Conservation (phyloP, 2,329 filamentous ascomycete species). For the Colletotrichum sp. region DNA sequence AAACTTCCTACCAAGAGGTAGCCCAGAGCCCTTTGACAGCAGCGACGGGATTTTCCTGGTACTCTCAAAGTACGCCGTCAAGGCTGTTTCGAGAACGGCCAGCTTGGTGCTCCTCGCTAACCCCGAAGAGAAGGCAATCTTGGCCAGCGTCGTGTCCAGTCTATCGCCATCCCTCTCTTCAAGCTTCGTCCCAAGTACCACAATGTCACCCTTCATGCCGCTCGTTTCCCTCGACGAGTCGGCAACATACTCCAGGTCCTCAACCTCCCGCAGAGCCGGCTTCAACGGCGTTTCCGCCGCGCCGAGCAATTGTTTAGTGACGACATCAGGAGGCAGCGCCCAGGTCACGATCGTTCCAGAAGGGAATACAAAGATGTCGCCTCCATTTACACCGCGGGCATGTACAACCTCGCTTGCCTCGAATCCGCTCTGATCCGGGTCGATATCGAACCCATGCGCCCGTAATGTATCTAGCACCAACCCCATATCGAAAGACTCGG, state of each 20-base stretch:
- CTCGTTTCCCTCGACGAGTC: slow-evolving; percentile 77
- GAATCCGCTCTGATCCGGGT: slow-evolving; percentile 66
- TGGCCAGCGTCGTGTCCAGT: slow-evolving; percentile 75
- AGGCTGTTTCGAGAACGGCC: slow-evolving; percentile 83
- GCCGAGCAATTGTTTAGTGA: slow-evolving; percentile 74
- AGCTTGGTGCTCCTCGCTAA: slow-evolving; percentile 93
- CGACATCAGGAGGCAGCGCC: slow-evolving; percentile 80
- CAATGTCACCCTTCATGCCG: slow-evolving; percentile 83
- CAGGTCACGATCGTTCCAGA: slow-evolving; percentile 93
- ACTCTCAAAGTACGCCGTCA: slow-evolving; percentile 85
- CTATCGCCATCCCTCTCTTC: slow-evolving; percentile 49
- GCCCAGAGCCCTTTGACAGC: slow-evolving; percentile 66
- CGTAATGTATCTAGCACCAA: slow-evolving; percentile 61
- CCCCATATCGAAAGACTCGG: slow-evolving; percentile 69
- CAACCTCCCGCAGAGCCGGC: slow-evolving; percentile 74
- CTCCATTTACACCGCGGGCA: slow-evolving; percentile 65
- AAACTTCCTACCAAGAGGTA: slow-evolving; percentile 65
- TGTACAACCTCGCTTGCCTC: slow-evolving; percentile 68
- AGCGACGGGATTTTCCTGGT: slow-evolving; percentile 83
- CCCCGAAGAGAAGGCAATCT: slow-evolving; percentile 95
- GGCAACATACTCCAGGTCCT: slow-evolving; percentile 86
- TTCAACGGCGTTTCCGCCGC: slow-evolving; percentile 79
- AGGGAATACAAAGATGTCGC: slow-evolving; percentile 95
- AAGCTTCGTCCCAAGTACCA: slow-evolving; percentile 81
- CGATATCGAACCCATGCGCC: slow-evolving; percentile 64